These are phyloP conservation scores for Phytophthora pluvialis DNA, from an alignment of 352 stramenopile species.

Conservation along the genomic window DNA sequence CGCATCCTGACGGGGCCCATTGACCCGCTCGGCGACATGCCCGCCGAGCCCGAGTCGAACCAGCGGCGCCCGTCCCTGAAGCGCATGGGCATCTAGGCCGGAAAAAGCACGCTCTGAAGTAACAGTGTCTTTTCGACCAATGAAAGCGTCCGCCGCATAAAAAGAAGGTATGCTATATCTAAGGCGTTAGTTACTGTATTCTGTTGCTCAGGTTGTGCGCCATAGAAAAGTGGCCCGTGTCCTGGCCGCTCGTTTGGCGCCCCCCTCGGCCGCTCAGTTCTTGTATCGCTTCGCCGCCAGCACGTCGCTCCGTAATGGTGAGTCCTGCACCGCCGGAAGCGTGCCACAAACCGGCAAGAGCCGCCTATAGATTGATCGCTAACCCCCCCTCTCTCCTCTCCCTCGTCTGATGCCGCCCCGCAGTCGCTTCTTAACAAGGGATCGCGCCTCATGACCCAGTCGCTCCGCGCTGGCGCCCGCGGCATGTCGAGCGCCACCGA, in stretches of 20 bases:
- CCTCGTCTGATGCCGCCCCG: neutral
- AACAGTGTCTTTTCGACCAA: slow-evolving; percentile 25
- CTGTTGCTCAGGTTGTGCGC: neutral
- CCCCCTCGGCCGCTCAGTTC: slow-evolving; percentile 30
- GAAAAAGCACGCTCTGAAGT: slow-evolving; percentile 18
- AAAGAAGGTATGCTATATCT: slow-evolving; percentile 2
- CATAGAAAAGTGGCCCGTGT: slow-evolving; percentile 24
- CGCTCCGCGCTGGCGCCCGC: slow-evolving; percentile 63
- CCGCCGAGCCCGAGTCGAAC: slow-evolving; percentile 49
- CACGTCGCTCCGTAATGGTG: slow-evolving; percentile 27
- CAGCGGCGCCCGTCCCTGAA: slow-evolving; percentile 65
- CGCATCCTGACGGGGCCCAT: slow-evolving; percentile 50
- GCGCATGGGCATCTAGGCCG: slow-evolving; percentile 53
- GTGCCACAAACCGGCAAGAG: neutral
- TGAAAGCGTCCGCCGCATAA: slow-evolving; percentile 6
- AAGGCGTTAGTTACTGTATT: neutral
- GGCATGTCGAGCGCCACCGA: slow-evolving; percentile 85
- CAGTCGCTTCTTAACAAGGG: slow-evolving; percentile 75
- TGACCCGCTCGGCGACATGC: slow-evolving; percentile 63
- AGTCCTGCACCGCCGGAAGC: slow-evolving; percentile 17
- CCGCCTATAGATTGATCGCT: neutral
- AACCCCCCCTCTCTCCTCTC: neutral
- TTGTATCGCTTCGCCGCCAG: slow-evolving; percentile 28
- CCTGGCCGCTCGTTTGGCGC: slow-evolving; percentile 29
- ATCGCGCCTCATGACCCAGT: slow-evolving; percentile 57